Base-by-base conservation (phyloP, 2,329 filamentous ascomycete genomes). In the Septoria linicola region DNA sequence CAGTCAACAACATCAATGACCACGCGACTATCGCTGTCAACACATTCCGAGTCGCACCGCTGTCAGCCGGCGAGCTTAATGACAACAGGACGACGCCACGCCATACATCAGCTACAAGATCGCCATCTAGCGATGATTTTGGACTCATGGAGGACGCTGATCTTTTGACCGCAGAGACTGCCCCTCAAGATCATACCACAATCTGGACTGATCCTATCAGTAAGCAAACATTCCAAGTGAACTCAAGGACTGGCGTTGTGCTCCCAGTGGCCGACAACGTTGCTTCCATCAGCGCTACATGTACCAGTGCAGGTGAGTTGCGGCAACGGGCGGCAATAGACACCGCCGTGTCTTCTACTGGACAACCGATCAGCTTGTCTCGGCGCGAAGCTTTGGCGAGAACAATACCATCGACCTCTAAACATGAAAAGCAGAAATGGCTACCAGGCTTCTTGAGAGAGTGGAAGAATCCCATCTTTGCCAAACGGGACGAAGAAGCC, bases 391-490 rank as follows among this genome's bases (percentile, higher is more conserved):
- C 44, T 14, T 14, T 49, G 4, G 41, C 47, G 7, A 36, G 13
- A 19, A 40, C 30, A 20, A 56, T 43, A 19, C 25, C 30, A 17
- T 20, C 20, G 20, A 40, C 27, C 1, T 21, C 31, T 3, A 5
- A 14, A 8, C 21, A 11, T 11, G 10, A 41, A n/a, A 17, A 39
- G 11, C 16, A 44, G 7, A 41, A 41, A 8, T 89, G 85, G 86
- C 70, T 90, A 2, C 73, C 76, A 7, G 71, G 76, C 5, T 61
- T 92, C 5, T 68, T 89, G 1, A 67, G 76, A 30, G 75, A 73
- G 7, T 95, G 89, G 88, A 70, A 85, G 7, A 95, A 91, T 53
- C 88, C 89, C 0, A 73, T 88, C 0, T 96, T 95, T 65, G 70
- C 77, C n/a, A 67, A 67, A 1, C 67, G 73, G 11, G 35, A 51